These are phyloP conservation scores for Zymoseptoria ardabiliae DNA, from an alignment of 2,329 filamentous ascomycete species.

Conservation along the genomic window DNA sequence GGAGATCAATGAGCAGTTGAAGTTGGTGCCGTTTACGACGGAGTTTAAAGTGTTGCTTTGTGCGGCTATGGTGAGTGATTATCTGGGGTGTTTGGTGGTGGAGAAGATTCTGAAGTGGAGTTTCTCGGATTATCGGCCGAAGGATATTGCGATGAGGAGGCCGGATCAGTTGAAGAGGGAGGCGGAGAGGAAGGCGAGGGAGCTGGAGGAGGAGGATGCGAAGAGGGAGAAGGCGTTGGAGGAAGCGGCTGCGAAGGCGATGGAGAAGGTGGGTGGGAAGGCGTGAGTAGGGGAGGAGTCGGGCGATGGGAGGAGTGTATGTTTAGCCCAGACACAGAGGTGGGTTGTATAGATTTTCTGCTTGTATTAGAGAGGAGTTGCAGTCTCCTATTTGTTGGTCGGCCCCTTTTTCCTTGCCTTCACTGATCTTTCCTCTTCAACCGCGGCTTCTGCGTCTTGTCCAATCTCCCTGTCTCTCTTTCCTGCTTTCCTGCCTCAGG, in stretches of 20 bases:
- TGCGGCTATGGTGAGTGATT: conserved; percentile 77
- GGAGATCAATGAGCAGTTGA: conserved; percentile 88
- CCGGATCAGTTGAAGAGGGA: conserved; percentile 81
- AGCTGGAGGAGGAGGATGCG: conserved; percentile 35
- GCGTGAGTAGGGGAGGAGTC: neutral
- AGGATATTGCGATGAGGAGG: conserved; percentile 82
- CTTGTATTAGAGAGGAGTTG: neutral
- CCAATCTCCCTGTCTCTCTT: no score
- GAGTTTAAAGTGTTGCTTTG: conserved; percentile 90
- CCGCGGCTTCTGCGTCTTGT: no score
- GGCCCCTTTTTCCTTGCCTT: no score
- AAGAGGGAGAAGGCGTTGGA: conserved; percentile 31
- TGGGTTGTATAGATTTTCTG: neutral
- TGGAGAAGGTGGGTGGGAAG: neutral
- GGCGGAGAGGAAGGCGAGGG: conserved; percentile 54
- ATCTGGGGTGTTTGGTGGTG: conserved; percentile 75
- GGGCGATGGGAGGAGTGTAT: neutral
- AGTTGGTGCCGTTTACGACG: conserved; percentile 77
- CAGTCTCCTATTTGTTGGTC: no score
- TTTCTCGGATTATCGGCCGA: conserved; percentile 87
- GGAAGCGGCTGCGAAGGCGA: conserved; percentile 27
- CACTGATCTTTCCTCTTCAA: no score
- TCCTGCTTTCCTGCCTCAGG: no score
- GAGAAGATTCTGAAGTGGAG: conserved; percentile 76
- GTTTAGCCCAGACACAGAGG: neutral